Base-by-base conservation (phyloP, 352 stramenopile genomes). In the Phytopythium delawarense region DNA sequence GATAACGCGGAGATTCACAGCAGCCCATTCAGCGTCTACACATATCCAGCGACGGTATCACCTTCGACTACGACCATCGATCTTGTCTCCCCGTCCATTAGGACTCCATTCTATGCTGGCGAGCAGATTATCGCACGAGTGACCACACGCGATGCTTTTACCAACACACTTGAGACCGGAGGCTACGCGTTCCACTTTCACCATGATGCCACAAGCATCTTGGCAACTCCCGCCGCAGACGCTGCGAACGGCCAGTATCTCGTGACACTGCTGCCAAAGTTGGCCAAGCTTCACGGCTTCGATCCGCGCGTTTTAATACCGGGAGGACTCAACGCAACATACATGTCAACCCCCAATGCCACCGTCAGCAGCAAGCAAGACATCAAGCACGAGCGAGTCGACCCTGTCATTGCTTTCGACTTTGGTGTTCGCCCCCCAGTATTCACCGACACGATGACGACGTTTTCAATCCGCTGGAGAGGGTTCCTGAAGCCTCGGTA, bases 21-120 rank as follows among this genome's bases (percentile, higher is more conserved):
- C 12, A 88, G 74, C 48, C 81, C 81, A 25, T 91, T 91, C 52
- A 71, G 65, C 0, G 75, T 91, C 57, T 87, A 88, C 64, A 75
- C 65, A 12, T 82, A 86, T 39, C 76, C 81, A 23, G 73, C 74
- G 0, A 23, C 61, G 34, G 74, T 78, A 2, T 80, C 74, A 18
- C 62, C 75, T 8, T 39, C 45, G 1, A 91, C 73, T 6, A 84
- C 77, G 2, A 73, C 74, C 20, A 64, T 89, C 42, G 81, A 91
- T 57, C 56, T 91, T 61, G 3, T 88, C 0, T 62, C 65, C 0
- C 75, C 81, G 20, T 44, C 61, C 52, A 32, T 25, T 42, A 20
- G 62, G 59, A 42, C 57, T 70, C 70, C 15, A 61, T 57, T 60
- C 42, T 61, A 42, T 20, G 71, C 81, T 32, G 81, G 79, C 8